A percentile compares a stretch with the other conserved stretches of the same genome.
Conservation (phyloP, 176 grass and related monocot genomes). For the Lolium rigidum region DNA sequence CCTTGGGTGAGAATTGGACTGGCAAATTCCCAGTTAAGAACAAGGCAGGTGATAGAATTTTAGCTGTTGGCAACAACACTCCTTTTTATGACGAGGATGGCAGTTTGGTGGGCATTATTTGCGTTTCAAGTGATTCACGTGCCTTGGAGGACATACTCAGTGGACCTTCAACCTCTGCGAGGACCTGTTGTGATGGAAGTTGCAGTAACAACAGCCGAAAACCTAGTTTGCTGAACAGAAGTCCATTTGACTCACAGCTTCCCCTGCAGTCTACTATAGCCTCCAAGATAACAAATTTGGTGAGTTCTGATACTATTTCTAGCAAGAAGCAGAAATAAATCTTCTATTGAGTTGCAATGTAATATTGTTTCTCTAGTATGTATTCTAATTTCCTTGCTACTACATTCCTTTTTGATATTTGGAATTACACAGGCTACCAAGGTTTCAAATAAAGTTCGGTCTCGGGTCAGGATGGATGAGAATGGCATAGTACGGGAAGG, state of each 20-base stretch:
- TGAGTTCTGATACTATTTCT: conserved; percentile 52
- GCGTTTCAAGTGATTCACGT: conserved; percentile 72
- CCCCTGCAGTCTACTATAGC: conserved; percentile 80
- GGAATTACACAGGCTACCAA: conserved; percentile 88
- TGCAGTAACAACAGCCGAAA: conserved; percentile 55
- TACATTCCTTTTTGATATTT: conserved; percentile 67
- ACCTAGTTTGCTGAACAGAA: conserved; percentile 60
- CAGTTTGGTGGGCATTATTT: conserved; percentile 88
- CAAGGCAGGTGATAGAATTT: conserved; percentile 70
- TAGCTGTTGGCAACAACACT: conserved; percentile 76
- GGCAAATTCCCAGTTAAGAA: conserved; percentile 89
- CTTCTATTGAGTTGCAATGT: conserved; percentile 4
- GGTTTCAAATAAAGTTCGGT: conserved; percentile 98
- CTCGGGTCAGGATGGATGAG: conserved; percentile 66
- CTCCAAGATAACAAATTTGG: conserved; percentile 90
- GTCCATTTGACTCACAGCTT: conserved; percentile 58
- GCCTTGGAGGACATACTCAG: conserved; percentile 60
- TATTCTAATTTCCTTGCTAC: conserved; percentile 47
- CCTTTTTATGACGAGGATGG: conserved; percentile 94
- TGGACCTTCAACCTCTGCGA: conserved; percentile 59
- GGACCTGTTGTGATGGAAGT: conserved; percentile 40
- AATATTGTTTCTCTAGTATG: conserved; percentile 35
- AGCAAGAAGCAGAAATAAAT: conserved; percentile 13
- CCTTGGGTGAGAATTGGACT: conserved; percentile 81
- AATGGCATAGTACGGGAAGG: conserved; percentile 64